phyloP scores from a whole-genome alignment of 1,284 basidiomycete species.

The Leccinum pallidistipes region DNA sequence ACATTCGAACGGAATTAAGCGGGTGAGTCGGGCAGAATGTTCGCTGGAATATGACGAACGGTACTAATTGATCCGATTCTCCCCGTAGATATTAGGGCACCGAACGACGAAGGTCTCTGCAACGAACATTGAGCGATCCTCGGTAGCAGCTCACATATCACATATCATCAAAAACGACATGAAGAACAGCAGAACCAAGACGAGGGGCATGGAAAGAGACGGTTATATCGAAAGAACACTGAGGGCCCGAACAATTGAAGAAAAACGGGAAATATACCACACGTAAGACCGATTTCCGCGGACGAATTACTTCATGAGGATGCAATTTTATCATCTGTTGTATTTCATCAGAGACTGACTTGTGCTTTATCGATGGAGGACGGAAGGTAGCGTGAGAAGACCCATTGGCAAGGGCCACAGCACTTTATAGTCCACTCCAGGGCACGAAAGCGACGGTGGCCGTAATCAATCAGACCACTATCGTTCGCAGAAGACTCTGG shows the following conservation, averaged over 20 bases:
- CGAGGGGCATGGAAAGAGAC: conserved; percentile 4
- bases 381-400: conserved; percentile 22
- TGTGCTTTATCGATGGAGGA: conserved; percentile 13
- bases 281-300: conserved; percentile 3
- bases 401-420: background rate
- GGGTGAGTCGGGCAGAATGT: background rate
- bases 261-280: conserved; percentile 14
- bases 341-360: conserved; percentile 13
- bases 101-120: conserved; percentile 10
- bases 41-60: conserved; percentile 4
- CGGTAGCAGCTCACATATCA: conserved; percentile 2
- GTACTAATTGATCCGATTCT: background rate
- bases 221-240: conserved; percentile 8
- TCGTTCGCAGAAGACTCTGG: background rate
- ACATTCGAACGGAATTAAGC: conserved; percentile 11
- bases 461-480: conserved; percentile 16
- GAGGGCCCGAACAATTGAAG: conserved; percentile 1
- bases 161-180: conserved; percentile 3
- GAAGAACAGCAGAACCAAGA: conserved; percentile 1
- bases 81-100: background rate
- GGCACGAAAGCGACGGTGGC: background rate
- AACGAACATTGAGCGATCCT: conserved; percentile 7
- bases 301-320: conserved; percentile 10
- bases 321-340: conserved; percentile 11
- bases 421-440: conserved; percentile 18